phyloP scores from a whole-genome alignment of 805 yeast genomes.

The Myxozyma neotropica region DNA sequence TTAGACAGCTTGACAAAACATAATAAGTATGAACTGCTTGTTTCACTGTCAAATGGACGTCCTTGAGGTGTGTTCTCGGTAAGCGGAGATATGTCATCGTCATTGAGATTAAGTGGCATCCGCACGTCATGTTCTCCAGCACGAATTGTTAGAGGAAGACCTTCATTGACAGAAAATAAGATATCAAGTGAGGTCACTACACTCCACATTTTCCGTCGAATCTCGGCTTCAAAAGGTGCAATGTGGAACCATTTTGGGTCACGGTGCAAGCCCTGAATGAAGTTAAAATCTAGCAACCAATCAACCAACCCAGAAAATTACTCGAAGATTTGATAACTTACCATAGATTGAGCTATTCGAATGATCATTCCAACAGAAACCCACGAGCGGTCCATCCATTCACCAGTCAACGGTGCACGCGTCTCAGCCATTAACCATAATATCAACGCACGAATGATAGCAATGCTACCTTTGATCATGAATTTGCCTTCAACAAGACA shows the following conservation, averaged over 20 bases:
- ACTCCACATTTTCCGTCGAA: constrained; percentile 40
- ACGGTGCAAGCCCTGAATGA: constrained; percentile 40
- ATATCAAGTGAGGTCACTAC: constrained; percentile 36
- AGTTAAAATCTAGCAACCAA: neutral
- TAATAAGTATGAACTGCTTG: constrained; percentile 37
- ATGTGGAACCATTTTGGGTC: constrained; percentile 43
- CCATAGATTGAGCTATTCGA: constrained; percentile 42
- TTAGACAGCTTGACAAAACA: constrained; percentile 22
- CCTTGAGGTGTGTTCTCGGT: constrained; percentile 29
- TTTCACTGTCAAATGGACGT: constrained; percentile 27
- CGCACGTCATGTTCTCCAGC: constrained; percentile 38
- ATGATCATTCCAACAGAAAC: constrained; percentile 39
- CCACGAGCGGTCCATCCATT: constrained; percentile 39
- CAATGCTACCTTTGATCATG: constrained; percentile 40
- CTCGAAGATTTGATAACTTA: neutral
- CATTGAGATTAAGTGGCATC: constrained; percentile 37
- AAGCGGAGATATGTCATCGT: constrained; percentile 35
- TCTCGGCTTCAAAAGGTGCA: constrained; percentile 40
- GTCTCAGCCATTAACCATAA: constrained; percentile 40
- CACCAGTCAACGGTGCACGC: constrained; percentile 23
- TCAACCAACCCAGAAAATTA: neutral
- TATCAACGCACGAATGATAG: constrained; percentile 38
- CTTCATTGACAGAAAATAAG: constrained; percentile 38
- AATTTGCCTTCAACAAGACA: constrained; percentile 40
- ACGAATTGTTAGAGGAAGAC: constrained; percentile 40